Evolutionary conservation across 2,329 filamentous ascomycete species (phyloP).

Genomic region (Paecilomyces dactylethromorphus): DNA sequence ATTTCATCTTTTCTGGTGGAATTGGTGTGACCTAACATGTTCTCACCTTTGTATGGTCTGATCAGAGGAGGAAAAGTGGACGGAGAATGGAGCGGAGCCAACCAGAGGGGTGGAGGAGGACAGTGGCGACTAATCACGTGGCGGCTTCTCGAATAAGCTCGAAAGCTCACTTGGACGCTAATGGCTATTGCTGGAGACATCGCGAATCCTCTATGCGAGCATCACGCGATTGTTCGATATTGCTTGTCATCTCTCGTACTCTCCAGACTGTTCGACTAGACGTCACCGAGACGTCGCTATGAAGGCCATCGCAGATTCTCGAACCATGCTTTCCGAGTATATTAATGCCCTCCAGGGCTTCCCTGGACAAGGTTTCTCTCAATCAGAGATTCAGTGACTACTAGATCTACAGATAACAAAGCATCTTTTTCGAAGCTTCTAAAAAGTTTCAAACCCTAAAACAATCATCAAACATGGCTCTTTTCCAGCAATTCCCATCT

Average conservation of each 20-base stretch:
- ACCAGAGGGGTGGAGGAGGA: background rate
- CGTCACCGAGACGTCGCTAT: background rate
- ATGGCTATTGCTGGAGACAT: background rate
- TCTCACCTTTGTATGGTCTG: too few relatives aligned
- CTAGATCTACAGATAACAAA: background rate
- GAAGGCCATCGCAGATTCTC: background rate
- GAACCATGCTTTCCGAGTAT: background rate
- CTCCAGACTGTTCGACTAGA: background rate
- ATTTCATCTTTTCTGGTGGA: too few relatives aligned
- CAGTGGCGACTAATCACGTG: background rate
- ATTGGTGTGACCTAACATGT: too few relatives aligned
- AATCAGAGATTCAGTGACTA: background rate
- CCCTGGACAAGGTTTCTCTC: background rate
- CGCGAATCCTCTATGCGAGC: background rate
- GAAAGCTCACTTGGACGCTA: background rate
- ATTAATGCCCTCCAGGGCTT: background rate
- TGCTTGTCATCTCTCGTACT: background rate
- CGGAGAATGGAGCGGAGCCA: too few relatives aligned
- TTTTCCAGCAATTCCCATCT: conserved; percentile 21
- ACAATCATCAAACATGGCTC: conserved; percentile 23
- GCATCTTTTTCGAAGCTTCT: background rate
- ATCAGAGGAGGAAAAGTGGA: background rate
- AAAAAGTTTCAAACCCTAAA: background rate
- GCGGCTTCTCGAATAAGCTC: background rate
- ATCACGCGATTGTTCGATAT: background rate